Evolutionary conservation across 169 alveolate genomes (phyloP).

Genomic region (Plasmodium relictum): DNA sequence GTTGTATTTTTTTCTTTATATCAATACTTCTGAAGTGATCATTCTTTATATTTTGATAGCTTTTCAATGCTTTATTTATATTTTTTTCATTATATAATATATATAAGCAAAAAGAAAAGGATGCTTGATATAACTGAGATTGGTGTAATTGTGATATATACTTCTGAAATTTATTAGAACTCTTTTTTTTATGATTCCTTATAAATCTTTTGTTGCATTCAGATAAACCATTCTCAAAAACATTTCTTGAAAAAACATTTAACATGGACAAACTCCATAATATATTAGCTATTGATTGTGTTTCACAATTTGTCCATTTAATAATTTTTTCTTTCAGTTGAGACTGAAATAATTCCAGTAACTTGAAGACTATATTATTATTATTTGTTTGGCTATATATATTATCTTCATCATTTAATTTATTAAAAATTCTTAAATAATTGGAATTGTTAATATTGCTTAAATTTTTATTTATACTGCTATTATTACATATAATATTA

Average conservation of each 20-base stretch:
- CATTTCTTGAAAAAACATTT: slow-evolving; percentile 30
- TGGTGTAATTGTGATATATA: slow-evolving; percentile 70
- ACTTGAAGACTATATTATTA: neutral
- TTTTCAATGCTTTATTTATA: neutral
- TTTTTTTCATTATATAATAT: slow-evolving; percentile 17
- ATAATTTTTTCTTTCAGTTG: slow-evolving; percentile 37
- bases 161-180: slow-evolving; percentile 32
- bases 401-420: slow-evolving; percentile 7
- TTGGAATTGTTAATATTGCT: neutral
- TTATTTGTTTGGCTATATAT: slow-evolving; percentile 39
- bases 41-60: slow-evolving; percentile 2
- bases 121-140: slow-evolving; percentile 62
- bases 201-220: slow-evolving; percentile 76
- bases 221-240: slow-evolving; percentile 48
- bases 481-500: neutral
- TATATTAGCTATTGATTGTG: slow-evolving; percentile 63
- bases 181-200: slow-evolving; percentile 40
- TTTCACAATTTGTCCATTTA: slow-evolving; percentile 61
- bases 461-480: neutral
- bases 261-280: slow-evolving; percentile 68
- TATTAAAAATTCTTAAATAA: slow-evolving; percentile 6
- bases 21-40: neutral
- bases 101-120: slow-evolving; percentile 47
- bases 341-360: slow-evolving; percentile 18
- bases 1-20: slow-evolving; percentile 37